Conservation (phyloP, 1,284 basidiomycete species). For the Fomes fomentarius region DNA sequence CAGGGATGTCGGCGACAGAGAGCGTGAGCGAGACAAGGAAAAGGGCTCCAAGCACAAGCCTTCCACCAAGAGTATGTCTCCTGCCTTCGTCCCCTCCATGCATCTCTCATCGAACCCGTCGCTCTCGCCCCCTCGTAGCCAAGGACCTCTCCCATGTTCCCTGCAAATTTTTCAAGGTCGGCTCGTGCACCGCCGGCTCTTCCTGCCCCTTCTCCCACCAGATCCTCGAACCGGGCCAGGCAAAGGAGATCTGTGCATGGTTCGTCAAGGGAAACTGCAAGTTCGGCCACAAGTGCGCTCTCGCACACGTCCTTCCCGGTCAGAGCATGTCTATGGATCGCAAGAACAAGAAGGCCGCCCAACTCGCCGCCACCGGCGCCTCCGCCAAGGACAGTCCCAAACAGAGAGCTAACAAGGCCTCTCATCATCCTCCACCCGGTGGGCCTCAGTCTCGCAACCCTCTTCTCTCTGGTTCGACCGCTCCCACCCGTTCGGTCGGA, state of each 20-base stretch:
- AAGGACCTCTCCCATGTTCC: constrained; percentile 96
- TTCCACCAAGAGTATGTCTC: constrained; percentile 40
- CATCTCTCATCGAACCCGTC: neutral
- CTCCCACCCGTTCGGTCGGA: constrained; percentile 49
- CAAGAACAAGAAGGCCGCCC: constrained; percentile 97
- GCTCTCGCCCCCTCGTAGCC: constrained; percentile 42
- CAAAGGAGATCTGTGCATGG: constrained; percentile 95
- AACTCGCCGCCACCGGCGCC: constrained; percentile 61
- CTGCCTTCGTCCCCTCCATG: neutral
- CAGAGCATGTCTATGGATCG: constrained; percentile 96
- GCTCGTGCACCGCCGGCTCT: constrained; percentile 92
- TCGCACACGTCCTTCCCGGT: constrained; percentile 92
- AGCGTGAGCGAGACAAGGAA: constrained; percentile 38
- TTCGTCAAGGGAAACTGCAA: constrained; percentile 96
- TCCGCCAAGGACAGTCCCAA: constrained; percentile 37
- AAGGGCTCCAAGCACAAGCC: constrained; percentile 38
- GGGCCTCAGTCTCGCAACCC: constrained; percentile 41
- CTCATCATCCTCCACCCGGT: constrained; percentile 23
- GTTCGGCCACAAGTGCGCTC: constrained; percentile 96
- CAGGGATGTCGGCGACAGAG: constrained; percentile 36
- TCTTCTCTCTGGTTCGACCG: constrained; percentile 57
- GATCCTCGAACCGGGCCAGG: constrained; percentile 69
- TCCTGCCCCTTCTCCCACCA: constrained; percentile 94
- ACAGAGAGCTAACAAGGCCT: constrained; percentile 19
- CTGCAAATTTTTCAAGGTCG: constrained; percentile 97